Evolutionary conservation across 768 basidiomycete species (phyloP).

Genomic region (Mycena sanguinolenta): DNA sequence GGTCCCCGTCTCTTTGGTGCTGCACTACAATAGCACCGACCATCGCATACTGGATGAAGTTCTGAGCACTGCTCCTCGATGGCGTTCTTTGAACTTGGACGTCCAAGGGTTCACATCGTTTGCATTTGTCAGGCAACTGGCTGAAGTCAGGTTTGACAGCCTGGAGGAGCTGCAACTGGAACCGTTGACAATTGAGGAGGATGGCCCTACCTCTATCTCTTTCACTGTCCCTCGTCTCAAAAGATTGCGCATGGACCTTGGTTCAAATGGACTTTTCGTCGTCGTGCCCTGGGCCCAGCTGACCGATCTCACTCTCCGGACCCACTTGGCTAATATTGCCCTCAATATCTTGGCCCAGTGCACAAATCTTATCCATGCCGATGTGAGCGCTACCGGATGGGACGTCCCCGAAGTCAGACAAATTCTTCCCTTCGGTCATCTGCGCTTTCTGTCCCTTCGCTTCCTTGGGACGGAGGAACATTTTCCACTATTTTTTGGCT

Average conservation of each 20-base stretch:
- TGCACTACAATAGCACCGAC: background rate
- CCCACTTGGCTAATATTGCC: background rate
- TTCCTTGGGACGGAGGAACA: background rate
- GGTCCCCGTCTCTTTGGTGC: background rate
- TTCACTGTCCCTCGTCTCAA: background rate
- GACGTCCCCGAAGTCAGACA: too few relatives aligned
- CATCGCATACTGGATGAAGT: background rate
- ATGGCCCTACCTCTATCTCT: background rate
- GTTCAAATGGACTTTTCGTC: background rate
- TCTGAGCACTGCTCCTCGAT: background rate
- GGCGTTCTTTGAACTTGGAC: background rate
- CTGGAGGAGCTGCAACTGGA: too few relatives aligned
- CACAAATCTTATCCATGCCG: too few relatives aligned
- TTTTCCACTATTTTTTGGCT: background rate
- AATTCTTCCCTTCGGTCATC: background rate
- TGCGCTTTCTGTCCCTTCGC: background rate
- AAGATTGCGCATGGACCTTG: background rate
- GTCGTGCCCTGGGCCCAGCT: slow-evolving; percentile 3
- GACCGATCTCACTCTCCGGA: background rate
- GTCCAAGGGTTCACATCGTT: too few relatives aligned
- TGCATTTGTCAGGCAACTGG: too few relatives aligned
- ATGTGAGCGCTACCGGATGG: too few relatives aligned
- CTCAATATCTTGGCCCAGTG: background rate
- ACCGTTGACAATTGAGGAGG: too few relatives aligned
- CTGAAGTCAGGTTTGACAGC: too few relatives aligned